Evolutionary conservation across 2,329 filamentous ascomycete genomes (phyloP), one percentile per base, ranked within the genome.

Genomic region (Ascochyta clinopodiicola): DNA sequence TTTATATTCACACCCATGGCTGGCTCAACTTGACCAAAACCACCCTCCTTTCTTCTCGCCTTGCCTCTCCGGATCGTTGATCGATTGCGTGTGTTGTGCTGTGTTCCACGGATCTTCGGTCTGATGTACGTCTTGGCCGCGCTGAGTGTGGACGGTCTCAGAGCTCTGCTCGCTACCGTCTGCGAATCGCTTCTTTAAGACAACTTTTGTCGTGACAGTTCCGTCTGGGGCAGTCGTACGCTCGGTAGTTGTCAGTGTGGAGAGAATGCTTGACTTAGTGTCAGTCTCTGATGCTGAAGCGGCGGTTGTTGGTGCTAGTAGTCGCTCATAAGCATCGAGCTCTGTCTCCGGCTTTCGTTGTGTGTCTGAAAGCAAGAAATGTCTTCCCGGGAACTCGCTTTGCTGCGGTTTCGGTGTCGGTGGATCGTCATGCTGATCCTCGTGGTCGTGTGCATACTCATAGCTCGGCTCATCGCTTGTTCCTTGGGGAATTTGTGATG

Each of bases 111-210:
- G 37, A 17, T 62, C 56, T 17, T 32, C 43, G 3, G 6, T 32
- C 6, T 44, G n/a, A 9, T 39, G 43, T 2, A 32, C 44, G 22
- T 67, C 62, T 15, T 74, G 66, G 13, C 67, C 68, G 9, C 63
- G 66, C 36, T 71, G 64, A 0, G 77, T 81, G 32, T 86, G 81
- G 3, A 82, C 73, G 7, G 81, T 84, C 61, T 86, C 83, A 8
- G 82, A 80, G 31, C 73, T 83, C 67, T 87, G 84, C 64, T 87
- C 85, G 3, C 80, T 77, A 0, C 86, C 86, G 73, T 88, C 84
- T 1, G 82, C 76, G 63, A 86, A 88, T 2, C 82, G 78, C 64
- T 82, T 84, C 59, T 84, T 87, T 15, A 85, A 73, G 9, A 85
- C 75, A 1, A 81, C 80, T 61, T 82, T 86, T 0, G 82, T 87